Evolutionary conservation across 1,284 basidiomycete species (phyloP).

Genomic region (Sanghuangporus weigelae): DNA sequence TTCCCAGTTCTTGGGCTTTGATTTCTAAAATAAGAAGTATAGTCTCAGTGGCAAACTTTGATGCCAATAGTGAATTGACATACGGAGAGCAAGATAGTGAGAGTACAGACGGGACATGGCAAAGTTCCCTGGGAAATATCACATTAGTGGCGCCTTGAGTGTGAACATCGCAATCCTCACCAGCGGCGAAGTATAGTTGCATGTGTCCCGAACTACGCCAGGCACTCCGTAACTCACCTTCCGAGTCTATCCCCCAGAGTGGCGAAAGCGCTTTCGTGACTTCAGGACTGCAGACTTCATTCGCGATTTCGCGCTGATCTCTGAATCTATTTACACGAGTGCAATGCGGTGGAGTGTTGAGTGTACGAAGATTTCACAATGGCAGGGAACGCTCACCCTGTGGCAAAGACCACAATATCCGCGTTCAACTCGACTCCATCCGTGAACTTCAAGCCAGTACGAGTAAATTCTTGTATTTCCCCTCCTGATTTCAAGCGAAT

Average conservation of each 20-base stretch:
- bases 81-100: constrained; percentile 34
- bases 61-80: constrained; percentile 15
- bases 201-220: constrained; percentile 31
- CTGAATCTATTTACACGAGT: constrained; percentile 24
- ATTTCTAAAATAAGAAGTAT: not conserved
- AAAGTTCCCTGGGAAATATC: constrained; percentile 28
- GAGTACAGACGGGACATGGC: constrained; percentile 30
- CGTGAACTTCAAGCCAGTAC: constrained; percentile 33
- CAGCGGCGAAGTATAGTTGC: constrained; percentile 32
- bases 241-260: constrained; percentile 41
- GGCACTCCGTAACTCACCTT: constrained; percentile 39
- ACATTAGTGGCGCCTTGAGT: constrained; percentile 15
- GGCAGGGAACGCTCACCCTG: constrained; percentile 28
- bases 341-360: constrained; percentile 4
- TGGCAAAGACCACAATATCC: constrained; percentile 43
- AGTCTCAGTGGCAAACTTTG: not conserved
- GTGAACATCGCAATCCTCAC: constrained; percentile 18
- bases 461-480: constrained; percentile 31
- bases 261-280: constrained; percentile 33
- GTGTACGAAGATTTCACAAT: not conserved
- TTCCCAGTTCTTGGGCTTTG: not conserved
- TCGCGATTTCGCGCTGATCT: constrained; percentile 28
- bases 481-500: constrained; percentile 41
- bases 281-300: constrained; percentile 32
- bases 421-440: constrained; percentile 41